Base-by-base conservation (phyloP, 129 eudicot species). In the Deinandra increscens region DNA sequence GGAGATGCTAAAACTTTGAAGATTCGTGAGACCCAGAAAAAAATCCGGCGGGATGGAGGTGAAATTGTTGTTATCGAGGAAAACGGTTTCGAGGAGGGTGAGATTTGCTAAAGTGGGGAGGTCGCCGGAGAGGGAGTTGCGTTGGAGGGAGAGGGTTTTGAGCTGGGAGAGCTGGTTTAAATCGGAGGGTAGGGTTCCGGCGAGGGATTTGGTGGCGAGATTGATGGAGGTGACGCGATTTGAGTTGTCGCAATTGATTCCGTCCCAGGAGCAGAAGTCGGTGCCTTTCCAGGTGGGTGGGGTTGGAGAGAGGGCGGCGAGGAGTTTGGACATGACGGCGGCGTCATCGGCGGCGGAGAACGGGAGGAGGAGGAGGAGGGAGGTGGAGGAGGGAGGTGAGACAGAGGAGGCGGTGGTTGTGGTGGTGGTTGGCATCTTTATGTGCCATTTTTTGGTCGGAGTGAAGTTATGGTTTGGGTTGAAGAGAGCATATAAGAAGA, bases 91-190 rank as follows among this genome's bases (percentile, higher is more conserved):
- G 34, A 88, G 83, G 1, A 17, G 8, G 2, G 87, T 43, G 31
- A 83, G 74, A 60, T 83, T 83, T 7, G 89, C 64, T 9, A 88
- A 68, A 4, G 96, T 69, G 7, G 96, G 96, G 34, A 88, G 18
- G 43, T 69, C 55, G 12, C 96, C 96, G 42, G 82, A 69, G 37
- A 88, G 75, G 4, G 39, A 60, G 75, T 88, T 88, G 2, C 51
- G 12, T 37, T 83, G 85, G 7, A 83, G 76, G 43, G 78, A 23
- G 4, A 88, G 69, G 20, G 80, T 60, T 64, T 73, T 69, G 60
- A 88, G 91, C 50, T 59, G 39, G 18, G 89, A 39, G 17, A 85
- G 91, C 9, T 81, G 80, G 33, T 74, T 74, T 9, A 88, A 63
- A 6, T 72, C 76, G 4, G 83, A 0, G 1, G 96, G 89, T 7